Percentiles rank a stretch among this genome's conserved stretches.
phyloP scores from a whole-genome alignment of 352 stramenopile species.

The Phytophthora boehmeriae region DNA sequence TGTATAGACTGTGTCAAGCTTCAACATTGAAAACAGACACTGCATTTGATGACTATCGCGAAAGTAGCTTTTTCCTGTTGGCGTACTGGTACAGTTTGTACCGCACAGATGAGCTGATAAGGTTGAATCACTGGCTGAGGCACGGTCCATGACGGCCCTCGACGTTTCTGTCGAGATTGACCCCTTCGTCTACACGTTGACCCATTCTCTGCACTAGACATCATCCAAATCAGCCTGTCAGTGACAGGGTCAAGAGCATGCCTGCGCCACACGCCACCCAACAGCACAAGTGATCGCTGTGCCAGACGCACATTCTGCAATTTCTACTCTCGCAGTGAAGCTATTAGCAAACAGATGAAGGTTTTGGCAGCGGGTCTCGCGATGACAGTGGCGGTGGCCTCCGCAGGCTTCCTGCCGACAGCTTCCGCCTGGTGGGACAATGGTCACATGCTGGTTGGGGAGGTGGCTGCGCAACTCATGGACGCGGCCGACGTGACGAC shows the following conservation, averaged over 20 bases:
- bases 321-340: conserved; percentile 18
- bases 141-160: too few species aligned
- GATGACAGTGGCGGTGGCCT: conserved; percentile 12
- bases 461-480: conserved; percentile 63
- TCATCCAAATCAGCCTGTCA: too few species aligned
- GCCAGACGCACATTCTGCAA: conserved; percentile 2
- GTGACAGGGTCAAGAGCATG: conserved; percentile 9
- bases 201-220: too few species aligned
- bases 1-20: too few species aligned
- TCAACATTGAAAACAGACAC: conserved; percentile 3
- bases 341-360: conserved; percentile 39
- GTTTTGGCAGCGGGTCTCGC: conserved; percentile 21
- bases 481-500: conserved; percentile 42
- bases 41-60: too few species aligned
- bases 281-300: too few species aligned
- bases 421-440: conserved; percentile 65
- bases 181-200: too few species aligned
- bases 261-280: conserved; percentile 17
- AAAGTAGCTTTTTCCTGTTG: too few species aligned
- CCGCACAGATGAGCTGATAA: too few species aligned
- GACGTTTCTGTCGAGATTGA: too few species aligned
- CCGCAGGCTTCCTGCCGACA: conserved; percentile 22
- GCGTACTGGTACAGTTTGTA: too few species aligned
- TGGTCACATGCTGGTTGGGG: conserved; percentile 63
- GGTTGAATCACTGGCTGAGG: too few species aligned